These are phyloP conservation scores for Crithidia sp. DNA, from an alignment of 208 protist genomes.

Conservation along the genomic window DNA sequence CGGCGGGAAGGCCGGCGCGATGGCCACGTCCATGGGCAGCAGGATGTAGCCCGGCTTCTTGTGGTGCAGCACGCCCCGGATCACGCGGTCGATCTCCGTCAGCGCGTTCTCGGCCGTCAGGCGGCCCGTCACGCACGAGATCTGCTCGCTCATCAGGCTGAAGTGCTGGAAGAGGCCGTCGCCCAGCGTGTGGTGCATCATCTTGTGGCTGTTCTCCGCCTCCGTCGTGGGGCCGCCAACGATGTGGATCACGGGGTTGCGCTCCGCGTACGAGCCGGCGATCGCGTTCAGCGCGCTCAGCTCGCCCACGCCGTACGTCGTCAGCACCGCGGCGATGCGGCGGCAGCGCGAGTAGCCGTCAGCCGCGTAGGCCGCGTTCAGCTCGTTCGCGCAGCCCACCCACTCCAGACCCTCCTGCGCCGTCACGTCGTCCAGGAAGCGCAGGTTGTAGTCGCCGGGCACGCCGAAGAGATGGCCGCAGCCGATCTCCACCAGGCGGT, in stretches of 20 bases:
- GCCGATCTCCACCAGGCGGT: constrained; percentile 41
- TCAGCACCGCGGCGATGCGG: constrained; percentile 51
- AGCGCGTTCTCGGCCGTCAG: constrained; percentile 28
- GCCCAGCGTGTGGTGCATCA: constrained; percentile 50
- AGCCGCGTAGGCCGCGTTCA: constrained; percentile 58
- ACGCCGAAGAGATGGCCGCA: constrained; percentile 51
- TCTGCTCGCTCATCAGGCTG: constrained; percentile 31
- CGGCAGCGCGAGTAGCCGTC: constrained; percentile 55
- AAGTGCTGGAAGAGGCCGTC: constrained; percentile 48
- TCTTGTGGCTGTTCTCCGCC: constrained; percentile 18
- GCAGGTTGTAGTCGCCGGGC: constrained; percentile 60
- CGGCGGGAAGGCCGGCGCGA: background rate
- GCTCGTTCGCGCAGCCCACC: constrained; percentile 57
- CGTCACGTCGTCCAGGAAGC: constrained; percentile 53
- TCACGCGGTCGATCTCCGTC: constrained; percentile 46
- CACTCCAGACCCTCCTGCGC: constrained; percentile 38
- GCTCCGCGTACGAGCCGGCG: constrained; percentile 37
- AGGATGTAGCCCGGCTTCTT: constrained; percentile 45
- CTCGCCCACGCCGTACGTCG: constrained; percentile 62
- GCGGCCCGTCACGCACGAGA: constrained; percentile 25
- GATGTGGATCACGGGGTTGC: constrained; percentile 46
- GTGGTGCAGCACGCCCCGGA: constrained; percentile 27
- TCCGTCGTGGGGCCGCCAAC: constrained; percentile 38
- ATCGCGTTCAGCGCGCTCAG: constrained; percentile 57
- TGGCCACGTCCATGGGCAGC: constrained; percentile 37